phyloP scores from a whole-genome alignment of 495 filamentous ascomycete species.

The Paragyromitra xinjiangensis region DNA sequence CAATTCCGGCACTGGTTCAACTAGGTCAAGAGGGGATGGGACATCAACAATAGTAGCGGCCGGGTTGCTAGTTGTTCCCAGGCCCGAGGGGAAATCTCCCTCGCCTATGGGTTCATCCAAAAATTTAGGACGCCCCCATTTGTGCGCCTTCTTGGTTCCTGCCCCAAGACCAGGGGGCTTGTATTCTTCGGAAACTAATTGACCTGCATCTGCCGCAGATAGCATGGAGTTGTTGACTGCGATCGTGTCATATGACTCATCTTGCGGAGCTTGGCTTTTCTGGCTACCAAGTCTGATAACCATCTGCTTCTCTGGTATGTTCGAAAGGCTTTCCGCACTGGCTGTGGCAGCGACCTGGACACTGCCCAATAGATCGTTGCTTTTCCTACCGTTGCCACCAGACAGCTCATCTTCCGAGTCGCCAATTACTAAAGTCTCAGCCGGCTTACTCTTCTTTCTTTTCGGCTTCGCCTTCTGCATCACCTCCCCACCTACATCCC shows the following conservation, averaged over 20 bases:
- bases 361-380: background rate
- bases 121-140: slow-evolving; percentile 17
- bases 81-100: background rate
- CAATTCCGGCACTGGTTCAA: background rate
- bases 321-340: background rate
- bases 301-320: background rate
- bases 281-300: background rate
- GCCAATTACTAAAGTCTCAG: slow-evolving; percentile 27
- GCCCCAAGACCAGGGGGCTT: background rate
- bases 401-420: slow-evolving; percentile 37
- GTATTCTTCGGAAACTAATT: background rate
- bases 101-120: background rate
- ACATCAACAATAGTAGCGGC: background rate
- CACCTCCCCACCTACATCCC: background rate
- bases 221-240: slow-evolving; percentile 5
- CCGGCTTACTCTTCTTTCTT: slow-evolving; percentile 19
- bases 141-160: slow-evolving; percentile 10
- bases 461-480: slow-evolving; percentile 19
- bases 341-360: slow-evolving; percentile 36
- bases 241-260: slow-evolving; percentile 3
- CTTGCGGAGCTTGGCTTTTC: background rate
- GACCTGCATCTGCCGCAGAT: background rate
- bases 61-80: background rate
- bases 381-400: background rate
- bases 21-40: background rate